phyloP scores from a whole-genome alignment of 2,329 filamentous ascomycete genomes.

The Trichoderma breve region DNA sequence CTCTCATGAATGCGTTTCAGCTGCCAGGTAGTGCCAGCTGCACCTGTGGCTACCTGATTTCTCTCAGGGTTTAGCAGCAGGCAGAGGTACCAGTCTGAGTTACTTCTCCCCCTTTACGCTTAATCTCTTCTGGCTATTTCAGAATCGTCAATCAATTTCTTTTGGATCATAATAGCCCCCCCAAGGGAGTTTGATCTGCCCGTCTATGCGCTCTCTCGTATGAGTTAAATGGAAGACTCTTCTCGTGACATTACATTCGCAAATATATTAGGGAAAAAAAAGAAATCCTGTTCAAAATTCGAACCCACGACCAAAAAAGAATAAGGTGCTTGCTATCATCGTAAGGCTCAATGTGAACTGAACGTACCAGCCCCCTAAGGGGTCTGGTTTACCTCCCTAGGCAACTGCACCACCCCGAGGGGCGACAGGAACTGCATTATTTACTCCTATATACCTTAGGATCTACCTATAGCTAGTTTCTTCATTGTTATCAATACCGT shows the following conservation, averaged over 20 bases:
- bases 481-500: no score
- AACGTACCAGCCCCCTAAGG: background rate
- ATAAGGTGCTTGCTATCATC: background rate
- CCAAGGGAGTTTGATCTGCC: no score
- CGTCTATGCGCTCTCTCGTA: no score
- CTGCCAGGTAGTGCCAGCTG: background rate
- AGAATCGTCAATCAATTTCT: no score
- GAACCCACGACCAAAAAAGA: background rate
- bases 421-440: background rate
- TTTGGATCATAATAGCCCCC: no score
- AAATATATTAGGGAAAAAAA: background rate
- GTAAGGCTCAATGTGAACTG: background rate
- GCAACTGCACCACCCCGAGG: background rate
- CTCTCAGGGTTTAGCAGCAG: no score
- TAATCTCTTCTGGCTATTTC: no score
- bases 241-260: no score
- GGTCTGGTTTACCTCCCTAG: background rate
- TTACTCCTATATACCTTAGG: background rate
- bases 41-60: background rate
- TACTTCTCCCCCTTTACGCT: no score
- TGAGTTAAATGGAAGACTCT: no score
- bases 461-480: no score
- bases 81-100: no score
- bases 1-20: background rate
- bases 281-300: background rate